Evolutionary conservation across 805 yeast genomes (phyloP).

Genomic region (Cyberlindnera euphorbiiphila): DNA sequence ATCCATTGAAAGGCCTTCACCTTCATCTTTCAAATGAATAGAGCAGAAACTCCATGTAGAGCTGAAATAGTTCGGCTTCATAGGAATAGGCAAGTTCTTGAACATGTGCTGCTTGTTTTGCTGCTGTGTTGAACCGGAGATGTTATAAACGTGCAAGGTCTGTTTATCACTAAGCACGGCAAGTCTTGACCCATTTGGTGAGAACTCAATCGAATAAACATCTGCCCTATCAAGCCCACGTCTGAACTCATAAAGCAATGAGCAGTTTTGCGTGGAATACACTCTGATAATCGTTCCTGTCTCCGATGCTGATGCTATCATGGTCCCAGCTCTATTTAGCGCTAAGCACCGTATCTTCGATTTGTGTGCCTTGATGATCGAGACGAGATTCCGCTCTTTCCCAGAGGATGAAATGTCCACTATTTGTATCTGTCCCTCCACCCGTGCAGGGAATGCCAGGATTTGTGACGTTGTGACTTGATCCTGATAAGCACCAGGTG

Average conservation of each 20-base stretch:
- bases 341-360: conserved; percentile 60
- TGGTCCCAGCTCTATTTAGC: conserved; percentile 56
- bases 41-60: conserved; percentile 89
- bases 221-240: conserved; percentile 86
- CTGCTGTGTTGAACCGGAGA: conserved; percentile 32
- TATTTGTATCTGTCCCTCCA: conserved; percentile 73
- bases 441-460: conserved; percentile 74
- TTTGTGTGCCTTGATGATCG: conserved; percentile 76
- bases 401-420: conserved; percentile 69
- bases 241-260: conserved; percentile 76
- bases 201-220: conserved; percentile 78
- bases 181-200: conserved; percentile 67
- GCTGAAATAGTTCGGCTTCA: conserved; percentile 71
- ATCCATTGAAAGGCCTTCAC: conserved; percentile 28
- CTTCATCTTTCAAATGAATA: conserved; percentile 42
- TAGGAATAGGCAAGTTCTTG: conserved; percentile 49
- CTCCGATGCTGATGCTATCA: conserved; percentile 77
- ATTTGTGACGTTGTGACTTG: conserved; percentile 38
- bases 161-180: conserved; percentile 88
- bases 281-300: conserved; percentile 79
- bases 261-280: conserved; percentile 64
- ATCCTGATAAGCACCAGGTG: conserved; percentile 26
- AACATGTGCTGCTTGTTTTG: conserved; percentile 63
- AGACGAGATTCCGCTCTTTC: conserved; percentile 57
- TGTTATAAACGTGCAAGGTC: conserved; percentile 81